Evolutionary conservation across 2,329 filamentous ascomycete genomes (phyloP).

Genomic region (Diaporthe batatas): DNA sequence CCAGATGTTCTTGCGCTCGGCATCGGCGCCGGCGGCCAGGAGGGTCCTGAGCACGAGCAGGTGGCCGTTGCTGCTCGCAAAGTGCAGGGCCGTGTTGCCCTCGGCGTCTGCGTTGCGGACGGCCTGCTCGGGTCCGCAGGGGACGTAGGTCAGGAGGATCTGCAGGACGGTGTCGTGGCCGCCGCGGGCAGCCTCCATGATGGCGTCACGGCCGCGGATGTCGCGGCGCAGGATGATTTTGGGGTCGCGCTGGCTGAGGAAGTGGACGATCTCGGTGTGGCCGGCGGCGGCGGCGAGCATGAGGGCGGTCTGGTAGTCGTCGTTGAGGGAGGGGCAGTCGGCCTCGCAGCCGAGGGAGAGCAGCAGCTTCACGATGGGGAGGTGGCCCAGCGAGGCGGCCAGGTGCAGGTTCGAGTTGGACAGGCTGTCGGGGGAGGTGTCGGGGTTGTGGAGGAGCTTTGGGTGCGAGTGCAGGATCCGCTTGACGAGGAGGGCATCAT

Average conservation of each 20-base stretch:
- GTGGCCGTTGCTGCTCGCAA: conserved; percentile 86
- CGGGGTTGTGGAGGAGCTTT: conserved; percentile 80
- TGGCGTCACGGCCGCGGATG: conserved; percentile 76
- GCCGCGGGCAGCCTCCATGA: conserved; percentile 73
- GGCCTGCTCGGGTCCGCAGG: conserved; percentile 65
- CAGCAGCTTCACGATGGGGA: conserved; percentile 77
- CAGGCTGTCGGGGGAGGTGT: conserved; percentile 74
- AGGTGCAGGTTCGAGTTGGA: conserved; percentile 89
- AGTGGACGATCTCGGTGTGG: conserved; percentile 79
- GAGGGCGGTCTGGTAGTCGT: conserved; percentile 82
- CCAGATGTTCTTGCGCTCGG: conserved; percentile 78
- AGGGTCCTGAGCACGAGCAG: conserved; percentile 82
- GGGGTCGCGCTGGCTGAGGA: conserved; percentile 76
- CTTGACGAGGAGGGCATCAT: conserved; percentile 78
- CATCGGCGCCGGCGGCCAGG: conserved; percentile 82
- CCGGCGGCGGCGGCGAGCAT: conserved; percentile 81
- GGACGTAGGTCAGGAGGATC: conserved; percentile 72
- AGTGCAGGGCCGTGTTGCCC: conserved; percentile 90
- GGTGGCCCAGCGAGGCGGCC: conserved; percentile 79
- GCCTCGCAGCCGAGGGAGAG: conserved; percentile 80
- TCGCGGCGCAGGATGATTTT: conserved; percentile 75
- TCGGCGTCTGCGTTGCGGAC: conserved; percentile 73
- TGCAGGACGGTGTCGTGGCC: conserved; percentile 76
- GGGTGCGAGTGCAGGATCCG: conserved; percentile 84
- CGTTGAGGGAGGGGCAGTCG: conserved; percentile 78